Evolutionary conservation across 805 yeast genomes (phyloP).

Genomic region (Metschnikowia picachoensis): DNA sequence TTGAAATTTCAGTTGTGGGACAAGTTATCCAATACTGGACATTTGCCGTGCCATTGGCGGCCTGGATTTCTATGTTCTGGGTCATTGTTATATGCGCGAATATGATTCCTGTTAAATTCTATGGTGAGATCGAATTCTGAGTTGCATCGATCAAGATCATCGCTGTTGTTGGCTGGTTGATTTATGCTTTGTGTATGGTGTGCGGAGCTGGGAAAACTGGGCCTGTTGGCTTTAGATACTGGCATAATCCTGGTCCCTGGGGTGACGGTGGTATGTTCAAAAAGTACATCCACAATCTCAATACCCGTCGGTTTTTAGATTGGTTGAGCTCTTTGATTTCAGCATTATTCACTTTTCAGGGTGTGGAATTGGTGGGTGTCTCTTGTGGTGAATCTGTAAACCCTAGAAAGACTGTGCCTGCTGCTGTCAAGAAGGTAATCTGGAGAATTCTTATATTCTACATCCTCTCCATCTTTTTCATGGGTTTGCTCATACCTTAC

Average conservation of each 20-base stretch:
- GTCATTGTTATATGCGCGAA: slow-evolving; percentile 51
- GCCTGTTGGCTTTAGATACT: slow-evolving; percentile 73
- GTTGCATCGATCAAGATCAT: slow-evolving; percentile 61
- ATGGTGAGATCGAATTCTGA: slow-evolving; percentile 79
- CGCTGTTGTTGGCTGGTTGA: slow-evolving; percentile 67
- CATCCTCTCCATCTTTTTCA: slow-evolving; percentile 59
- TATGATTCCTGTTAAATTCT: slow-evolving; percentile 62
- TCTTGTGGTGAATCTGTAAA: slow-evolving; percentile 71
- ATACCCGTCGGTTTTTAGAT: slow-evolving; percentile 61
- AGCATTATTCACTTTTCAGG: slow-evolving; percentile 80
- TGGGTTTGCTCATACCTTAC: slow-evolving; percentile 68
- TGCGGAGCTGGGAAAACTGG: slow-evolving; percentile 71
- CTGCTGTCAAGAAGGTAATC: slow-evolving; percentile 66
- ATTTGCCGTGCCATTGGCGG: slow-evolving; percentile 61
- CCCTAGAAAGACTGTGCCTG: slow-evolving; percentile 68
- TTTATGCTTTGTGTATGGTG: slow-evolving; percentile 66
- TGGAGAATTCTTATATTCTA: slow-evolving; percentile 64
- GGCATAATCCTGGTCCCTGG: slow-evolving; percentile 79
- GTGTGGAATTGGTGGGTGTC: slow-evolving; percentile 72
- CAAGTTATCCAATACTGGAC: slow-evolving; percentile 65
- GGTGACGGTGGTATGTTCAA: slow-evolving; percentile 52
- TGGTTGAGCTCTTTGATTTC: slow-evolving; percentile 66
- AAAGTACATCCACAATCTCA: slow-evolving; percentile 34
- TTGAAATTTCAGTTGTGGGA: slow-evolving; percentile 69
- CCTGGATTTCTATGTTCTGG: slow-evolving; percentile 68